phyloP scores from a whole-genome alignment of 2,329 filamentous ascomycete genomes.

The Fusarium sp. region DNA sequence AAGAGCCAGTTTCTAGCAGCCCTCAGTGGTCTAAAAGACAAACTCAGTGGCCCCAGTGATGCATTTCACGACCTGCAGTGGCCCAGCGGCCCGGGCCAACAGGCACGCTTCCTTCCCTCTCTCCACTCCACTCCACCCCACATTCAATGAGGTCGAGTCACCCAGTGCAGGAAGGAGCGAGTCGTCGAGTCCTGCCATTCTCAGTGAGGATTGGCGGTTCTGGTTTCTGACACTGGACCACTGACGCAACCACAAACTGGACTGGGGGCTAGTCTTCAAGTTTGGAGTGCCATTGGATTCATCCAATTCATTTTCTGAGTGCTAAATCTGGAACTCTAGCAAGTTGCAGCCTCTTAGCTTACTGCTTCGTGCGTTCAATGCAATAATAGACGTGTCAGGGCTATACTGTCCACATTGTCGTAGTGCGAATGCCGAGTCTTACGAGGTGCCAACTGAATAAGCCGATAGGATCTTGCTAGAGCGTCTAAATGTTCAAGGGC shows the following conservation, averaged over 20 bases:
- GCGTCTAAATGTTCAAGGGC: slow-evolving; percentile 8
- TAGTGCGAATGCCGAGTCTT: slow-evolving; percentile 17
- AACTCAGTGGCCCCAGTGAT: slow-evolving; percentile 30
- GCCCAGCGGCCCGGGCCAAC: slow-evolving; percentile 29
- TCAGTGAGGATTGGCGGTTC: slow-evolving; percentile 26
- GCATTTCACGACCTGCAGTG: slow-evolving; percentile 38
- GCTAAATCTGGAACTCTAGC: slow-evolving; percentile 15
- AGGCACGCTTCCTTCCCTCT: not conserved
- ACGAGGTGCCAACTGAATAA: slow-evolving; percentile 2
- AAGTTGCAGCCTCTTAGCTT: slow-evolving; percentile 6
- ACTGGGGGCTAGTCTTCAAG: slow-evolving; percentile 5
- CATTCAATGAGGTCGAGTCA: not conserved
- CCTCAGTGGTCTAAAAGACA: slow-evolving; percentile 24
- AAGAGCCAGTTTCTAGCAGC: slow-evolving; percentile 31
- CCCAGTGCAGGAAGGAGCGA: slow-evolving; percentile 27
- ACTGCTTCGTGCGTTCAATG: slow-evolving; percentile 19
- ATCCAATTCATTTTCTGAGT: not conserved
- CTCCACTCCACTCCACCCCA: not conserved
- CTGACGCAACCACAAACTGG: slow-evolving; percentile 23
- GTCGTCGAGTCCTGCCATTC: slow-evolving; percentile 17
- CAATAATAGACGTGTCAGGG: slow-evolving; percentile 8
- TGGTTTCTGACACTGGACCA: slow-evolving; percentile 21
- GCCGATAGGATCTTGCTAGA: slow-evolving; percentile 4
- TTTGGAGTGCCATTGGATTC: not conserved
- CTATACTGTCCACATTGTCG: slow-evolving; percentile 12